A percentile compares a stretch with the other conserved stretches of the same genome.
phyloP scores from a whole-genome alignment of 108 stramenopile species.

The Skeletonema marinoi region DNA sequence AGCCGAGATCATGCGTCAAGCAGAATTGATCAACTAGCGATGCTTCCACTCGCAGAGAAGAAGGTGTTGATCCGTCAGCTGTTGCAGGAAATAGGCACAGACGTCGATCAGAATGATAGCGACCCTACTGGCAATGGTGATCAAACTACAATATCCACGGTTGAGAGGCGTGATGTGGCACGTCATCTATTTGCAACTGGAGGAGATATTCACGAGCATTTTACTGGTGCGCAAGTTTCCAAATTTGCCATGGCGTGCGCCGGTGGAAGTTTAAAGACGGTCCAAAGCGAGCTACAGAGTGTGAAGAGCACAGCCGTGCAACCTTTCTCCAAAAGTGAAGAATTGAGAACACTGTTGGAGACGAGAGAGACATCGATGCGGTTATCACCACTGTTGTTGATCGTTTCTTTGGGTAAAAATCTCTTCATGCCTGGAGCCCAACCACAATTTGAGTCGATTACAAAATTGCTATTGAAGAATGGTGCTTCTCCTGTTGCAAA shows the following conservation, averaged over 20 bases:
- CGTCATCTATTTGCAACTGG: conserved; percentile 32
- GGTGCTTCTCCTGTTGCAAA: conserved; percentile 48
- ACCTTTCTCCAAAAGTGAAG: conserved; percentile 5
- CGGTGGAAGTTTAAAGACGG: conserved; percentile 9
- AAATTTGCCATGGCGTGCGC: conserved; percentile 21
- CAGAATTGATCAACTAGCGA: neutral
- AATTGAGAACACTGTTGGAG: conserved; percentile 24
- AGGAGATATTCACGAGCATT: conserved; percentile 31
- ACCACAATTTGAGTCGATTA: conserved; percentile 4
- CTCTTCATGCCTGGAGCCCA: neutral
- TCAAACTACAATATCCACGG: conserved; percentile 14
- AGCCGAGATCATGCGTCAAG: neutral
- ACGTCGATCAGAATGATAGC: conserved; percentile 30
- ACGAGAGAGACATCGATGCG: conserved; percentile 42
- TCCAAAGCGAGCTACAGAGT: conserved; percentile 9
- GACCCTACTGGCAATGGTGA: conserved; percentile 53
- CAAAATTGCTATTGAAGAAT: conserved; percentile 30
- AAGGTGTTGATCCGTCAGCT: conserved; percentile 22
- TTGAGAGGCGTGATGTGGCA: conserved; percentile 5
- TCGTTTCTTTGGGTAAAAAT: conserved; percentile 36
- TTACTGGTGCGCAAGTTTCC: neutral
- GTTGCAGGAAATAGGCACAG: conserved; percentile 36
- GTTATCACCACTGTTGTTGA: conserved; percentile 37
- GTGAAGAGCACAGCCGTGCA: neutral
- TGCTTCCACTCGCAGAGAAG: conserved; percentile 4